phyloP scores from a whole-genome alignment of 805 yeast genomes.

The Ogataea ramenticola region DNA sequence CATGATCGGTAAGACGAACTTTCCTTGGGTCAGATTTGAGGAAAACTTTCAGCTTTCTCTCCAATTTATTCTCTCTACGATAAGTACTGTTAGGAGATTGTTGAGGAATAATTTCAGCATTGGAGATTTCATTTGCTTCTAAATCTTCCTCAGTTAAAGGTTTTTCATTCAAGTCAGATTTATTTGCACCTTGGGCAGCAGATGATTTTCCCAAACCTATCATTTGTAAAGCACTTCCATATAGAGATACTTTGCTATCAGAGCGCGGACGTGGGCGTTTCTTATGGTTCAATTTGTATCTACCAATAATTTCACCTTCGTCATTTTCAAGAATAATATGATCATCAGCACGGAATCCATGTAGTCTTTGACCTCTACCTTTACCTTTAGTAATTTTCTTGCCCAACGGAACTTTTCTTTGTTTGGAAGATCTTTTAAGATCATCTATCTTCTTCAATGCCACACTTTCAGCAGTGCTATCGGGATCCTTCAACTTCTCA shows the following conservation, averaged over 20 bases:
- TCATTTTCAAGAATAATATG: constrained; percentile 78
- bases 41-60: constrained; percentile 18
- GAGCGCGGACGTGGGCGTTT: constrained; percentile 3
- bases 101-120: constrained; percentile 16
- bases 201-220: constrained; percentile 18
- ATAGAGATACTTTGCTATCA: constrained; percentile 1
- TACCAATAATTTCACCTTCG: constrained; percentile 85
- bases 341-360: constrained; percentile 77
- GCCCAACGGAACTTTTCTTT: constrained; percentile 9
- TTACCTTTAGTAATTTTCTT: constrained; percentile 1
- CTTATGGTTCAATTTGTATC: constrained; percentile 62
- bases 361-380: constrained; percentile 25
- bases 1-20: constrained; percentile 4
- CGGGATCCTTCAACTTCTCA: too few species aligned
- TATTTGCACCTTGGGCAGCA: background rate
- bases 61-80: constrained; percentile 12
- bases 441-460: constrained; percentile 1
- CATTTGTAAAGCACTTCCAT: constrained; percentile 14
- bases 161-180: background rate
- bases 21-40: constrained; percentile 17
- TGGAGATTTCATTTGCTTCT: constrained; percentile 13
- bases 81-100: background rate
- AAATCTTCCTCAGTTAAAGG: constrained; percentile 8
- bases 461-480: background rate
- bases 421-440: constrained; percentile 8